Conservation (phyloP, 2,329 filamentous ascomycete genomes). For the Phoma sp. region DNA sequence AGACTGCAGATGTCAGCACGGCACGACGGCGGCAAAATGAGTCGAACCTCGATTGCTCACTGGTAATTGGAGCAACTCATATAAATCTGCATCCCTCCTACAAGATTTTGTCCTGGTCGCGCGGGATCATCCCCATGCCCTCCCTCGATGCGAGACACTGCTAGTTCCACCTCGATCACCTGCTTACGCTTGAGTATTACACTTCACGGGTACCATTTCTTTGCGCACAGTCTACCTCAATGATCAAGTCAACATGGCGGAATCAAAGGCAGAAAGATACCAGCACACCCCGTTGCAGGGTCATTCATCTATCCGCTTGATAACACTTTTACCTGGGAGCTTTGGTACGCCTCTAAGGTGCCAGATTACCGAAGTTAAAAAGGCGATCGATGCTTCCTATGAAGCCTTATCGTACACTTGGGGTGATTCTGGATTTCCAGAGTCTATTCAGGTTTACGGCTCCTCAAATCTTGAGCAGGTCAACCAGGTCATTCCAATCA, state of each 20-base stretch:
- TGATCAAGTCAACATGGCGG: not conserved
- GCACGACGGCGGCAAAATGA: not conserved
- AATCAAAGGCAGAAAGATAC: not conserved
- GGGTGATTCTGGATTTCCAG: not conserved
- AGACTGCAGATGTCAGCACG: constrained; percentile 7
- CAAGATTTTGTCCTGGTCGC: too few relatives aligned
- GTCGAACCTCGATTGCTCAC: not conserved
- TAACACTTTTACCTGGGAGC: constrained; percentile 8
- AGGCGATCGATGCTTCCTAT: not conserved
- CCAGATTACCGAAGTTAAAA: not conserved
- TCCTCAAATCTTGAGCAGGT: not conserved
- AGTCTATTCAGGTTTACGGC: not conserved
- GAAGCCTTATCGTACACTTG: constrained; percentile 17
- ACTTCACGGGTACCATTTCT: not conserved
- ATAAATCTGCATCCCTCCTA: too few relatives aligned
- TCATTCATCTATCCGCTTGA: not conserved
- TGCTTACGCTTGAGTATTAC: not conserved
- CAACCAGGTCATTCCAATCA: not conserved
- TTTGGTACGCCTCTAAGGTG: not conserved
- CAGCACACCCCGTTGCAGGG: not conserved
- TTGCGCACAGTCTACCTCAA: not conserved
- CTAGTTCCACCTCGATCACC: not conserved
- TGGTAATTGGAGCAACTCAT: too few relatives aligned
- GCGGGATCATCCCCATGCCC: too few relatives aligned
- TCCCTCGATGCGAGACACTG: too few relatives aligned